Evolutionary conservation across 495 filamentous ascomycete species (phyloP), one percentile per base, ranked within the genome.

Genomic region (Choiromyces venosus): DNA sequence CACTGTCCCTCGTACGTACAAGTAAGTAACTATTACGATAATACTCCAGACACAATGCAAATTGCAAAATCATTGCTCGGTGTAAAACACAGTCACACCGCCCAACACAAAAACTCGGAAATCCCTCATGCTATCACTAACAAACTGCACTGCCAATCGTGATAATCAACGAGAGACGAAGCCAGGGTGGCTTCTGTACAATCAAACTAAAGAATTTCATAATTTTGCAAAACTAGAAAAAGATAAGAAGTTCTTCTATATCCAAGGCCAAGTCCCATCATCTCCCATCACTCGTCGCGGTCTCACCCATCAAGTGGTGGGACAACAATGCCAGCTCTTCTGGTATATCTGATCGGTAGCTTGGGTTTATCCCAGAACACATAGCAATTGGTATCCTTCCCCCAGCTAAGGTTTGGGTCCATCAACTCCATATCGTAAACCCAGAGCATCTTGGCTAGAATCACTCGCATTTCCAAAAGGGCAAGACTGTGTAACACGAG

Each of bases 401-500:
- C 64, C 87, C 80, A 82, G 37, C 84, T 82, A 12, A 78, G 5
- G 0, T 83, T 71, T 56, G 82, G 84, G 39, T 86, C 82, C 5
- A 86, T 79, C 33, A 88, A 79, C 68, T 81, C 79, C 77, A 88
- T 75, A 69, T 89, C 87, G 73, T 87, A 90, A 21, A 81, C 84
- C 83, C 83, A 90, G 1, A 88, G 66, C 10, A 89, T 72, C 29
- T 83, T 85, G 2, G 85, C 80, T 19, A 90, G 74, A 39, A 91
- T 85, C 2, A 87, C 71, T 9, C 83, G 82, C 82, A 88, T 85
- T 74, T 89, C 87, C 29, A 87, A 73, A 25, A 82, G 79, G 7
- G 88, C 87, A 71, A 89, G 71, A 71, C 82, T 83, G 66, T 40
- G 19, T 73, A 39, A 37, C 35, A 25, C 1, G 37, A 39, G 35